Conservation (phyloP, 495 filamentous ascomycete species). For the Amorphotheca resinae region DNA sequence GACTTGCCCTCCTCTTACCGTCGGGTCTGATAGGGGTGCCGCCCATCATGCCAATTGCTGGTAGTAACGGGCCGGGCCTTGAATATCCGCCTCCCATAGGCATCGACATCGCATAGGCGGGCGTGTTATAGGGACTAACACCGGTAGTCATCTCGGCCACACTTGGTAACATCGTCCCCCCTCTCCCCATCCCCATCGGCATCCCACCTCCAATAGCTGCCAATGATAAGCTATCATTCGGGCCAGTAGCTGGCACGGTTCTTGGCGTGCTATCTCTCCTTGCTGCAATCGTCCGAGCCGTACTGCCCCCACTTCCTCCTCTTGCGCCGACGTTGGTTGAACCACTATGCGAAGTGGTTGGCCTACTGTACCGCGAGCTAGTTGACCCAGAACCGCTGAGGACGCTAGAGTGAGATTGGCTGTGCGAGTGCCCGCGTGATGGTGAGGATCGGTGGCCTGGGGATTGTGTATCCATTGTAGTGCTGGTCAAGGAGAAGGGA, state of each 20-base stretch:
- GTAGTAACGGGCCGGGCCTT: conserved; percentile 31
- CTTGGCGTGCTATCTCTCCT: conserved; percentile 31
- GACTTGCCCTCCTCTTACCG: conserved; percentile 17
- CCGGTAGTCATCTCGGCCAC: conserved; percentile 44
- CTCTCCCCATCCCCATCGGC: conserved; percentile 19
- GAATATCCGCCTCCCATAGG: conserved; percentile 21
- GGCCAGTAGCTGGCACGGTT: conserved; percentile 24
- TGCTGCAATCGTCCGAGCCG: conserved; percentile 25
- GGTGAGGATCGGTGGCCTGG: conserved; percentile 21
- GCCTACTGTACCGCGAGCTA: conserved; percentile 8
- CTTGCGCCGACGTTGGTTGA: conserved; percentile 4
- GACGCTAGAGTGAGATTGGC: conserved; percentile 27
- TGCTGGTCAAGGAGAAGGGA: conserved; percentile 58
- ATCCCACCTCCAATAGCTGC: conserved; percentile 22
- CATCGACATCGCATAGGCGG: conserved; percentile 31
- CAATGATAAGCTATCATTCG: conserved; percentile 20
- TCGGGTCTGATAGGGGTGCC: conserved; percentile 3
- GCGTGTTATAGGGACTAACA: conserved; percentile 38
- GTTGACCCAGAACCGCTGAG: conserved; percentile 24
- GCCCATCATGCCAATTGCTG: conserved; percentile 21
- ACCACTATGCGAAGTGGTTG: conserved; percentile 7
- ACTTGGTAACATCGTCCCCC: conserved; percentile 33
- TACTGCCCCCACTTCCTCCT: conserved; percentile 25
- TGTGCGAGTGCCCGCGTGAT: conserved; percentile 33
- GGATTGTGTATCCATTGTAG: conserved; percentile 38